Base-by-base conservation (phyloP, 202 grass and related monocot genomes). In the Panicum hallii region DNA sequence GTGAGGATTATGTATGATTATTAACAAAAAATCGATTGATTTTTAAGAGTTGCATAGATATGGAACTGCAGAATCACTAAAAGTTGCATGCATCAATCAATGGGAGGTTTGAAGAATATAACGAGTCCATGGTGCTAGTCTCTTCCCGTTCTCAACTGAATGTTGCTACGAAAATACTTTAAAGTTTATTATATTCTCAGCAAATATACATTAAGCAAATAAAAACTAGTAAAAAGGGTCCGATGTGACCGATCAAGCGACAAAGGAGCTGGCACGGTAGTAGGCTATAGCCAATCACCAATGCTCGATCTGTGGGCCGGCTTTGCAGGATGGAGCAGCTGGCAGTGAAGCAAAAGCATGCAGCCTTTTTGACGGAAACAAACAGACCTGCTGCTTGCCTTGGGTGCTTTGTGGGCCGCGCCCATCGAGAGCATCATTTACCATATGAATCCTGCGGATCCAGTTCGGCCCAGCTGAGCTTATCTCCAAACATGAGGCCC, bases 221-320 rank as follows among this genome's bases (percentile, higher is more conserved):
- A 38, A 38, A 38, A 3, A 38, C 36, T 38, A 38, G 36, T n/a
- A n/a, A n/a, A n/a, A n/a, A n/a, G n/a, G n/a, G 34, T 13, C 10
- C 52, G 84, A 86, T 86, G 84, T 79, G 84, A 80, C 63, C 14
- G 32, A 55, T 73, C 84, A 54, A 86, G 84, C 76, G 84, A 86
- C 84, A 79, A 80, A 79, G 67, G 47, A 72, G 54, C 78, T 79
- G 56, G 45, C 56, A 62, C 32, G 83, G 67, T 63, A 79, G 54
- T 63, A 79, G 54, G 67, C 41, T 50, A 1, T 11, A 65, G 81
- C 58, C 81, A 64, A 74, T 50, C 80, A 82, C 42, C 46, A 41
- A 19, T 38, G 26, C n/a, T n/a, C n/a, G n/a, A n/a, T 52, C 26
- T 72, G 20, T 66, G 60, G 32, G 2, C 34, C 34, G 34, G 26